Conservation (phyloP, 768 basidiomycete genomes). For the Gautieria morchelliformis region DNA sequence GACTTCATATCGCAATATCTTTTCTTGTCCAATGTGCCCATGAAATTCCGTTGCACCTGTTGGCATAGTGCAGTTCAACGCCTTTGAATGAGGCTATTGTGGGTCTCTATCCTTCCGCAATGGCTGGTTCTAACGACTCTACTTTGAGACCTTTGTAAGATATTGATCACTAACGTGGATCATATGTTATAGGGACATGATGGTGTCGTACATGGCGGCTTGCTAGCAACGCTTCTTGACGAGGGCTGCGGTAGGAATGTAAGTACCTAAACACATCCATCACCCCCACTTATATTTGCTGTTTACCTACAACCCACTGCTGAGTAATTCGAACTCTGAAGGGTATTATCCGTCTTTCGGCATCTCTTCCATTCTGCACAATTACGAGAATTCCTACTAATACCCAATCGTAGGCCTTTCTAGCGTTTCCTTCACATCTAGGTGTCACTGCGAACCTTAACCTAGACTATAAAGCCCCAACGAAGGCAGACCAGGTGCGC, state of each 20-base stretch:
- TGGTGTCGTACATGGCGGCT: conserved; percentile 89
- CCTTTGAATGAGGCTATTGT: no score
- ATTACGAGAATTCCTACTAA: background rate
- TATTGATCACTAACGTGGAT: background rate
- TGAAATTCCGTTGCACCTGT: background rate
- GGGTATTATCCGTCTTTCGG: background rate
- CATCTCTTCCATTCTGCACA: background rate
- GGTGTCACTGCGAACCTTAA: conserved; percentile 86
- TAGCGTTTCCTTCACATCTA: conserved; percentile 78
- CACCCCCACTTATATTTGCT: conserved; percentile 4
- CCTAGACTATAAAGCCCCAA: conserved; percentile 79
- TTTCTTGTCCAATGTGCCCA: background rate
- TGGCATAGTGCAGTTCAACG: no score
- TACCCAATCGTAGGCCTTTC: conserved; percentile 52
- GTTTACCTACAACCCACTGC: background rate
- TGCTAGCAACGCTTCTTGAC: conserved; percentile 85
- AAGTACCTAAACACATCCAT: conserved; percentile 16
- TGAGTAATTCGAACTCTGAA: background rate
- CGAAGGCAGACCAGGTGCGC: conserved; percentile 75
- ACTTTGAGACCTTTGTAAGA: no score
- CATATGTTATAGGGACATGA: conserved; percentile 44
- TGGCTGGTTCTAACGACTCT: no score
- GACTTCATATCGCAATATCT: background rate
- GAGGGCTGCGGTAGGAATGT: conserved; percentile 77
- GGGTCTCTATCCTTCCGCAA: no score